Conservation (phyloP, 768 basidiomycete genomes). For the Mrakia hoshinonis region DNA sequence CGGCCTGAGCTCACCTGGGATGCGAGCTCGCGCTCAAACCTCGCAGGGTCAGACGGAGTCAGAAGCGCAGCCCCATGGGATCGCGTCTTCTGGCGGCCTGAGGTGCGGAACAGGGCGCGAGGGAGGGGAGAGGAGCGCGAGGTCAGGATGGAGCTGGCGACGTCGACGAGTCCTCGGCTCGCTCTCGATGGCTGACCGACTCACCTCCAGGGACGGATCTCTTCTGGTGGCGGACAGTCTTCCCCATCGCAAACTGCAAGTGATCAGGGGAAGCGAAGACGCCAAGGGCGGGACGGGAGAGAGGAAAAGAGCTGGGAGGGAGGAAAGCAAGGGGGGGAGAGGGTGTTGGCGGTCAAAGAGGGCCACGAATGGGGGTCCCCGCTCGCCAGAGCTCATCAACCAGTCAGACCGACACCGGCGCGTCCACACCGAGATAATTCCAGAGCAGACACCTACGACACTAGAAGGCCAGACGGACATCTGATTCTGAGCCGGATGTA, state of each 20-base stretch:
- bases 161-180: too few species aligned
- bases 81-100: conserved; percentile 11
- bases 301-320: not conserved
- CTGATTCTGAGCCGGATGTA: too few species aligned
- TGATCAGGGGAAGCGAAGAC: not conserved
- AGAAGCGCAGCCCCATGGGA: conserved; percentile 6
- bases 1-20: not conserved
- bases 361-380: not conserved
- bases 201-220: not conserved
- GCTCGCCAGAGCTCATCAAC: too few species aligned
- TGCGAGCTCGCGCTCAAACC: conserved; percentile 8
- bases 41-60: conserved; percentile 2
- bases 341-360: not conserved
- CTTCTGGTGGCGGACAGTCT: not conserved
- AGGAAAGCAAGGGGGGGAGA: not conserved
- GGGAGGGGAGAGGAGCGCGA: not conserved
- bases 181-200: too few species aligned
- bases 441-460: too few species aligned
- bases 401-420: too few species aligned
- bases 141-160: not conserved
- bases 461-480: too few species aligned
- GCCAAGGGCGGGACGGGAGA: not conserved
- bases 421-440: too few species aligned
- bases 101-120: not conserved
- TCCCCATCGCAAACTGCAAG: not conserved